Conservation (phyloP, 805 yeast species). For the Kluyveromyces lactis region DNA sequence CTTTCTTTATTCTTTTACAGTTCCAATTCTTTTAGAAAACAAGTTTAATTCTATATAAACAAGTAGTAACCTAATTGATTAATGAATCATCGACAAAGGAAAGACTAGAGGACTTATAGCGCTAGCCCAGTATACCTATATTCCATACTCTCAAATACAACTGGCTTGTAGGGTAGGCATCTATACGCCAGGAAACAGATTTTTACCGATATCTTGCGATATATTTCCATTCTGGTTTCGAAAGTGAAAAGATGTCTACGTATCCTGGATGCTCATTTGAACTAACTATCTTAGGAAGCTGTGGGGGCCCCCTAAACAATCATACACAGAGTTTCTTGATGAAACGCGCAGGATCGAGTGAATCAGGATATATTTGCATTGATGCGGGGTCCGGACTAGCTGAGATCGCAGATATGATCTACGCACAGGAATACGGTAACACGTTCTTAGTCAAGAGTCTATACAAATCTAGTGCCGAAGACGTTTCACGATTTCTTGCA, state of each 20-base stretch:
- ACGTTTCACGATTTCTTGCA: slow-evolving; percentile 13
- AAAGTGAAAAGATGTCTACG: not conserved
- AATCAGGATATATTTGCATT: slow-evolving; percentile 42
- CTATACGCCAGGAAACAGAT: too few species aligned
- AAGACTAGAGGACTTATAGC: too few species aligned
- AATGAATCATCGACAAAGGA: too few species aligned
- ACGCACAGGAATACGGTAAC: slow-evolving; percentile 5
- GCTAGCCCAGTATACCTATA: too few species aligned
- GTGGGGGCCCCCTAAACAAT: slow-evolving; percentile 80
- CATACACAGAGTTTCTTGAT: slow-evolving; percentile 60
- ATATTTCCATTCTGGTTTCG: too few species aligned
- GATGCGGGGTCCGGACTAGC: slow-evolving; percentile 78
- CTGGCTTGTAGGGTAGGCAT: too few species aligned
- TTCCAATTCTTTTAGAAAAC: too few species aligned
- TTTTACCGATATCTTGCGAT: too few species aligned
- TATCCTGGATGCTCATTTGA: slow-evolving; percentile 34
- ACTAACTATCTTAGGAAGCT: slow-evolving; percentile 61
- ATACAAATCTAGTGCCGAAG: slow-evolving; percentile 17
- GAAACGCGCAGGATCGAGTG: slow-evolving; percentile 38
- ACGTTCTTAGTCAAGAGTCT: slow-evolving; percentile 13
- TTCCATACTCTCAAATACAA: too few species aligned
- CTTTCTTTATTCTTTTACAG: too few species aligned
- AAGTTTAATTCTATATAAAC: too few species aligned
- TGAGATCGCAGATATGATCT: slow-evolving; percentile 38
- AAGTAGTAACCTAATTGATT: too few species aligned